phyloP scores from a whole-genome alignment of 2,329 filamentous ascomycete genomes.

The Graphilbum fragrans region DNA sequence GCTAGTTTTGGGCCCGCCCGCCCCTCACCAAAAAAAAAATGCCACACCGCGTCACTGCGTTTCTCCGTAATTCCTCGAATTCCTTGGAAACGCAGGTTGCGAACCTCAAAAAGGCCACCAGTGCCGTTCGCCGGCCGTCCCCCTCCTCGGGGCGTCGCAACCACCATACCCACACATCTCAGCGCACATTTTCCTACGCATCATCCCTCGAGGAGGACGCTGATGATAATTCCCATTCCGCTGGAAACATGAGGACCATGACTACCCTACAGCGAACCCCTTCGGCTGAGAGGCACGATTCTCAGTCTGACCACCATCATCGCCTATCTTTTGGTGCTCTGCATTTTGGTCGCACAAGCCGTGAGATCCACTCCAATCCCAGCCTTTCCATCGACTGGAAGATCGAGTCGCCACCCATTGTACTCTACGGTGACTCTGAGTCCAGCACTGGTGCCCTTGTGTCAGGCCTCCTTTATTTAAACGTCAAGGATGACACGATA shows the following conservation, averaged over 20 bases:
- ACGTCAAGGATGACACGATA: slow-evolving; percentile 53
- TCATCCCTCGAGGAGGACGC: slow-evolving; percentile 23
- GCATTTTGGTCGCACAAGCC: slow-evolving; percentile 27
- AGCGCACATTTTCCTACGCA: slow-evolving; percentile 22
- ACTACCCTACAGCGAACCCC: slow-evolving; percentile 7
- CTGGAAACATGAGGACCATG: slow-evolving; percentile 8
- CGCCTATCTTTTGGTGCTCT: slow-evolving; percentile 26
- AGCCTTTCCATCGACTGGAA: slow-evolving; percentile 37
- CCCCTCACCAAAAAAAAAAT: slow-evolving; percentile 19
- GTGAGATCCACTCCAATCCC: slow-evolving; percentile 25
- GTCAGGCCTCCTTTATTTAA: slow-evolving; percentile 68
- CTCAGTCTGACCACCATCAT: slow-evolving; percentile 26
- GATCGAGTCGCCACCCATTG: slow-evolving; percentile 77
- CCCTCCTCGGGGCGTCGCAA: slow-evolving; percentile 14
- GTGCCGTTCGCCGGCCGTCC: slow-evolving; percentile 19
- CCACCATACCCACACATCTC: slow-evolving; percentile 18
- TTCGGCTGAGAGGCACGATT: slow-evolving; percentile 11
- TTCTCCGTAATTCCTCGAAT: slow-evolving; percentile 41
- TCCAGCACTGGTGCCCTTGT: slow-evolving; percentile 75
- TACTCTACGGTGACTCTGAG: slow-evolving; percentile 66
- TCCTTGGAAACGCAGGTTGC: slow-evolving; percentile 33
- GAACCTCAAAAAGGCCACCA: slow-evolving; percentile 30
- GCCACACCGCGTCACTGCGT: slow-evolving; percentile 46
- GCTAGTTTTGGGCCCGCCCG: too few relatives aligned
- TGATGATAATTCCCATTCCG: slow-evolving; percentile 9